Evolutionary conservation across 306 rosid species (phyloP).

Genomic region (Dryas drummondii): DNA sequence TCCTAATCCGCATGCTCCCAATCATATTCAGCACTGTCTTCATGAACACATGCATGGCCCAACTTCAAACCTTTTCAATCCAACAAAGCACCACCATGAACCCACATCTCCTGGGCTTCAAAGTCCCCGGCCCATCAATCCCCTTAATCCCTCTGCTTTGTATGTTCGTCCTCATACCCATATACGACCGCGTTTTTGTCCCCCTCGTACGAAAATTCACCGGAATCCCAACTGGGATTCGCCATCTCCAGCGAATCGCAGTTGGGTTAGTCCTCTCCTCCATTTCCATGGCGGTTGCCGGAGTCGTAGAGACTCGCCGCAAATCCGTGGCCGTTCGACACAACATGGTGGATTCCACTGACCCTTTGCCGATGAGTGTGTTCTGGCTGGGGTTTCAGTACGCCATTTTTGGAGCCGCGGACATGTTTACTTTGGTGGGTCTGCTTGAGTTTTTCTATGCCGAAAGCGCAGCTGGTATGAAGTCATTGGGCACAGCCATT

Average conservation of each 20-base stretch:
- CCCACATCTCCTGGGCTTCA: constrained; percentile 44
- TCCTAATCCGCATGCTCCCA: constrained; percentile 78
- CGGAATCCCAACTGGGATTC: constrained; percentile 75
- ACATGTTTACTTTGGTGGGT: constrained; percentile 64
- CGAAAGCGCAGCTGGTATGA: constrained; percentile 65
- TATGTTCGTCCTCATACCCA: constrained; percentile 59
- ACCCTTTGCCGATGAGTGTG: constrained; percentile 70
- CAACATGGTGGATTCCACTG: constrained; percentile 57
- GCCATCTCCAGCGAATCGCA: constrained; percentile 74
- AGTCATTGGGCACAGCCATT: constrained; percentile 44
- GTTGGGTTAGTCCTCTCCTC: constrained; percentile 69
- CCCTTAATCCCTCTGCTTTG: constrained; percentile 65
- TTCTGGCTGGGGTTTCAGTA: constrained; percentile 74
- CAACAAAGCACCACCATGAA: constrained; percentile 76
- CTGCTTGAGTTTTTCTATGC: constrained; percentile 82
- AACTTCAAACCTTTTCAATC: constrained; percentile 76
- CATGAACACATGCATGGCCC: constrained; percentile 85
- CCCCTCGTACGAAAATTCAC: constrained; percentile 75
- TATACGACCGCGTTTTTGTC: constrained; percentile 61
- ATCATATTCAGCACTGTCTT: constrained; percentile 75
- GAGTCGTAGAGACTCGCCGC: constrained; percentile 52
- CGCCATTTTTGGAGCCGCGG: constrained; percentile 68
- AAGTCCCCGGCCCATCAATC: constrained; percentile 68
- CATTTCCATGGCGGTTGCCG: constrained; percentile 66
- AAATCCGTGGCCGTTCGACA: constrained; percentile 45